phyloP scores from a whole-genome alignment of 1,139 yeast genomes.

The Scheffersomyces parashehatae region DNA sequence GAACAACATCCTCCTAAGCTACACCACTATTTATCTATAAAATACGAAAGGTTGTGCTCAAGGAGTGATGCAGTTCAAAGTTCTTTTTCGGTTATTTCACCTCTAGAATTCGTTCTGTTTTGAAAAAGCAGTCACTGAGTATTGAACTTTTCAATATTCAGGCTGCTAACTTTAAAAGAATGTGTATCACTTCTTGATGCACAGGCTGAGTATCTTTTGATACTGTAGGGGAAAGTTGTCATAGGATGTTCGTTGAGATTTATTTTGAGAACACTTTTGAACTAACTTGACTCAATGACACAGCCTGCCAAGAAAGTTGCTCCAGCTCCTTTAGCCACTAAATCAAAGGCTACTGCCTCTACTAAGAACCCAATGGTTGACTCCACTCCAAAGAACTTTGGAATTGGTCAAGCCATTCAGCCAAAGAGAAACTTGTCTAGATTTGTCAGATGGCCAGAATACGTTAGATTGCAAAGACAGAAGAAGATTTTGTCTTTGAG shows the following conservation, averaged over 20 bases:
- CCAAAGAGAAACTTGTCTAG: slow-evolving; percentile 96
- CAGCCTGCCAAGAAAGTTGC: slow-evolving; percentile 80
- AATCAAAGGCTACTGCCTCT: slow-evolving; percentile 38
- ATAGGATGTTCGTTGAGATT: slow-evolving; percentile 31
- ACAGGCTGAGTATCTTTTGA: slow-evolving; percentile 48
- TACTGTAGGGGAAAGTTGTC: slow-evolving; percentile 42
- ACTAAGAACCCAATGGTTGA: slow-evolving; percentile 68
- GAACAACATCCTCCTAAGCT: slow-evolving; percentile 31
- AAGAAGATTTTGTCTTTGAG: slow-evolving; percentile 92
- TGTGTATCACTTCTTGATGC: slow-evolving; percentile 44
- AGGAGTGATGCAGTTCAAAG: slow-evolving; percentile 33
- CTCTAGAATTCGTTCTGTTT: neutral
- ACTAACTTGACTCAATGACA: slow-evolving; percentile 66
- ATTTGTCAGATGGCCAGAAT: slow-evolving; percentile 98
- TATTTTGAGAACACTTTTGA: slow-evolving; percentile 28
- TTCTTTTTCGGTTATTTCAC: slow-evolving; percentile 7
- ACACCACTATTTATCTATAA: slow-evolving; percentile 15
- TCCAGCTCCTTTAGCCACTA: slow-evolving; percentile 77
- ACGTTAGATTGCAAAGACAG: slow-evolving; percentile 96
- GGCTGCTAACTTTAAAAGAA: slow-evolving; percentile 13
- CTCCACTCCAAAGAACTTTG: slow-evolving; percentile 89
- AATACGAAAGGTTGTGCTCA: slow-evolving; percentile 30
- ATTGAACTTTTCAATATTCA: slow-evolving; percentile 1
- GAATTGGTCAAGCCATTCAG: slow-evolving; percentile 93
- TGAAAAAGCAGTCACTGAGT: neutral